These are phyloP conservation scores for Saccharomyces hybrid DNA, from an alignment of 1,139 yeast genomes.

Conservation along the genomic window DNA sequence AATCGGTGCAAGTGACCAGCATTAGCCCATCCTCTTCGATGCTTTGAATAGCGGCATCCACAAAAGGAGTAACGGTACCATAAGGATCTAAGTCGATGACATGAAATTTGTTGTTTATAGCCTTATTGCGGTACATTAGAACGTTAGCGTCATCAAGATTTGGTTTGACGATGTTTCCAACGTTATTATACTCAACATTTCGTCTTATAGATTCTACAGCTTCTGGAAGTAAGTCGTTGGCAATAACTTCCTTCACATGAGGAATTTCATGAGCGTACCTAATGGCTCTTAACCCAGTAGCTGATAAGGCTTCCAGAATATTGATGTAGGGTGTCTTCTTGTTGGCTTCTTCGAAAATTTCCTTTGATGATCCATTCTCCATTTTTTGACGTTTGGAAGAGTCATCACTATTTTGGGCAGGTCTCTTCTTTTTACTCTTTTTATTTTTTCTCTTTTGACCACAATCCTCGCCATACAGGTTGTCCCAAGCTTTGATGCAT, in stretches of 20 bases:
- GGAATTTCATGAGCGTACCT: slow-evolving; percentile 90
- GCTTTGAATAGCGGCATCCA: slow-evolving; percentile 81
- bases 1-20: slow-evolving; percentile 90
- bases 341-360: not conserved
- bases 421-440: slow-evolving; percentile 23
- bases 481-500: slow-evolving; percentile 81
- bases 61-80: slow-evolving; percentile 93
- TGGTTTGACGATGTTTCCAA: slow-evolving; percentile 47
- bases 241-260: slow-evolving; percentile 59
- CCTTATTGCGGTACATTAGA: slow-evolving; percentile 54
- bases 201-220: slow-evolving; percentile 80
- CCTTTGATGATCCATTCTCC: slow-evolving; percentile 11
- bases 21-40: slow-evolving; percentile 76
- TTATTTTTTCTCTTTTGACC: slow-evolving; percentile 31
- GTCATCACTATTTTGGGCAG: slow-evolving; percentile 12
- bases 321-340: slow-evolving; percentile 44
- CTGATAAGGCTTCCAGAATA: slow-evolving; percentile 87
- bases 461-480: slow-evolving; percentile 38
- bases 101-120: slow-evolving; percentile 48
- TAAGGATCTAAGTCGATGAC: slow-evolving; percentile 93
- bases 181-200: slow-evolving; percentile 61
- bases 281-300: slow-evolving; percentile 90
- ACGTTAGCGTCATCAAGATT: slow-evolving; percentile 85
- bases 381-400: slow-evolving; percentile 23
- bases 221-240: slow-evolving; percentile 78